Conservation (phyloP, 2,329 filamentous ascomycete species). For the Aureobasidium musti region DNA sequence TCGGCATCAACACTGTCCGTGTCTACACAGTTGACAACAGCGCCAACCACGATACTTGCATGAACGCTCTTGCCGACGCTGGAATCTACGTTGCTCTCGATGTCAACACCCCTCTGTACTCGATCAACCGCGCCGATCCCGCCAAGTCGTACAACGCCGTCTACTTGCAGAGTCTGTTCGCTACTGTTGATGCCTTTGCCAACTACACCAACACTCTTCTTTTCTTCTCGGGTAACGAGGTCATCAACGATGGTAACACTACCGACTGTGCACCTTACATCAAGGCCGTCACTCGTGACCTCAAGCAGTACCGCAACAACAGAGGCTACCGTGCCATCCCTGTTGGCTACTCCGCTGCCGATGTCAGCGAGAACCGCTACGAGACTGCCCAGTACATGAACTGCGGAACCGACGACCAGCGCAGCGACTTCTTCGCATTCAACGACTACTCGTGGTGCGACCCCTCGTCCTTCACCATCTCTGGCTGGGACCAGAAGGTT, state of each 20-base stretch:
- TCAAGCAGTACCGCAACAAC: slow-evolving; percentile 78
- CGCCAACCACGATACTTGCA: slow-evolving; percentile 77
- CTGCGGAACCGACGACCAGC: slow-evolving; percentile 80
- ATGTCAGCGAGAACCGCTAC: slow-evolving; percentile 81
- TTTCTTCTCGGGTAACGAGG: slow-evolving; percentile 79
- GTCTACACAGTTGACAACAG: slow-evolving; percentile 93
- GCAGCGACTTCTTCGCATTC: slow-evolving; percentile 86
- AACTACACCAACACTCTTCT: slow-evolving; percentile 84
- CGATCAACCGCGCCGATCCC: slow-evolving; percentile 76
- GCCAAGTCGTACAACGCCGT: slow-evolving; percentile 77
- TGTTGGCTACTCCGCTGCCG: slow-evolving; percentile 80
- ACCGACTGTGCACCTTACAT: slow-evolving; percentile 68
- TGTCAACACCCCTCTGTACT: slow-evolving; percentile 89
- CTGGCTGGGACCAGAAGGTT: slow-evolving; percentile 87
- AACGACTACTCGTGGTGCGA: slow-evolving; percentile 90
- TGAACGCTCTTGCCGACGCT: slow-evolving; percentile 75
- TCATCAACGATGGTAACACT: slow-evolving; percentile 64
- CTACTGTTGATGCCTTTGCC: slow-evolving; percentile 80
- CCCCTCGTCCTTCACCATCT: slow-evolving; percentile 65
- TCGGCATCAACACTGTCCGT: slow-evolving; percentile 88
- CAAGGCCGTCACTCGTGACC: slow-evolving; percentile 72
- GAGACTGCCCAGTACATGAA: slow-evolving; percentile 89
- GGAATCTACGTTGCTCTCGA: slow-evolving; percentile 92
- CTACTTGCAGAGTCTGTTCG: slow-evolving; percentile 84
- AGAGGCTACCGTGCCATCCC: slow-evolving; percentile 68